phyloP scores from a whole-genome alignment of 1,284 basidiomycete species.

The Golubevia sp. region DNA sequence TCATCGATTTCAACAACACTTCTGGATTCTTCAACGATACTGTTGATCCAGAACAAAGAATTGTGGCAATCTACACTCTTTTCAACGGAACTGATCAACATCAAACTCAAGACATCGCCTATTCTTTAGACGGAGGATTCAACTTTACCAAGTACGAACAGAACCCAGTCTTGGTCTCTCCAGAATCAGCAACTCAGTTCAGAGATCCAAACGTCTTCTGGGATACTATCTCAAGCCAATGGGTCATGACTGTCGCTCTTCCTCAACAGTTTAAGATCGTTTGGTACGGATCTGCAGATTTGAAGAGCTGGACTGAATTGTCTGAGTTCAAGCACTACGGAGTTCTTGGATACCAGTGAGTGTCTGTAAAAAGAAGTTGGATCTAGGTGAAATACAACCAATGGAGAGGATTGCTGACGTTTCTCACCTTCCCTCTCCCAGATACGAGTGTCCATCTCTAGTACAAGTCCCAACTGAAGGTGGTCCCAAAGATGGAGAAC shows the following conservation, averaged over 20 bases:
- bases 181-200: constrained; percentile 58
- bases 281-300: constrained; percentile 62
- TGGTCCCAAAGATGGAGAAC: constrained; percentile 38
- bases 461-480: constrained; percentile 58
- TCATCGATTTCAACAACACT: constrained; percentile 64
- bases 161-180: constrained; percentile 61
- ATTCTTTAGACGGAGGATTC: constrained; percentile 62
- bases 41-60: constrained; percentile 45
- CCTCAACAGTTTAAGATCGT: constrained; percentile 60
- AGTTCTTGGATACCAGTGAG: constrained; percentile 60
- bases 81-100: constrained; percentile 45
- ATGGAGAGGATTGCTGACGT: no score
- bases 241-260: constrained; percentile 63
- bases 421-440: no score
- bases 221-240: constrained; percentile 51
- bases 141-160: constrained; percentile 60
- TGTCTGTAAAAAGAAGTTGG: no score
- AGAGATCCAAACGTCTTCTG: constrained; percentile 64
- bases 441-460: constrained; percentile 54
- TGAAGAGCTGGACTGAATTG: constrained; percentile 62
- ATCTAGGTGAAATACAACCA: no score
- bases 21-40: constrained; percentile 63
- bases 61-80: constrained; percentile 64
- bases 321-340: constrained; percentile 58
- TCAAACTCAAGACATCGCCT: constrained; percentile 63